phyloP scores from a whole-genome alignment of 768 basidiomycete genomes.

The Amanita muscaria region DNA sequence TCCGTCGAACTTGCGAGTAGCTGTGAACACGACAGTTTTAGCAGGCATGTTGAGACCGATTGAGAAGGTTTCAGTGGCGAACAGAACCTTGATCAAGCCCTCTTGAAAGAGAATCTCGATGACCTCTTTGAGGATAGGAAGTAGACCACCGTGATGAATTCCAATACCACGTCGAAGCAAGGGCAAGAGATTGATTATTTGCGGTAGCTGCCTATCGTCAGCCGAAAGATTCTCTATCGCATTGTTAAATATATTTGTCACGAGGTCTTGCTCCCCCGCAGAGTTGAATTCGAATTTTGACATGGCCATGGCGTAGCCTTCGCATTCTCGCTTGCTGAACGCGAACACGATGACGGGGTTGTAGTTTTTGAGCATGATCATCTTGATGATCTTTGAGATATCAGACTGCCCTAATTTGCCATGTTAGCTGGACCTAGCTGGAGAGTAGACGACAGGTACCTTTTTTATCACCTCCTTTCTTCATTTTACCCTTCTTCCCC shows the following conservation, averaged over 20 bases:
- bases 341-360: slow-evolving; percentile 98
- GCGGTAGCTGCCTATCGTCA: slow-evolving; percentile 84
- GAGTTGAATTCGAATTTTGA: slow-evolving; percentile 96
- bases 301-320: slow-evolving; percentile 81
- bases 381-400: slow-evolving; percentile 94
- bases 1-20: slow-evolving; percentile 93
- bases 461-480: slow-evolving; percentile 87
- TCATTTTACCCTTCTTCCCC: slow-evolving; percentile 86
- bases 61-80: slow-evolving; percentile 98
- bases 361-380: slow-evolving; percentile 97
- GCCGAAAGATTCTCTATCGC: slow-evolving; percentile 84
- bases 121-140: slow-evolving; percentile 96
- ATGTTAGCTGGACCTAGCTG: background rate
- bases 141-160: slow-evolving; percentile 95
- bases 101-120: slow-evolving; percentile 99
- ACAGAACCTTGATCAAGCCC: slow-evolving; percentile 94
- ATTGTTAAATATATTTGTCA: slow-evolving; percentile 85
- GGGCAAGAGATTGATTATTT: slow-evolving; percentile 88
- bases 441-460: slow-evolving; percentile 34
- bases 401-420: slow-evolving; percentile 68
- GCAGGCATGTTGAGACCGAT: slow-evolving; percentile 99
- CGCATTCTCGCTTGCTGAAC: slow-evolving; percentile 97
- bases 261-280: slow-evolving; percentile 83
- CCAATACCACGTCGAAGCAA: slow-evolving; percentile 92
- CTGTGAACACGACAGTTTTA: slow-evolving; percentile 97